Percentiles rank a stretch among this genome's conserved stretches.
These are phyloP conservation scores for Pyrenula aspistea DNA, from an alignment of 495 filamentous ascomycete genomes.

Conservation along the genomic window DNA sequence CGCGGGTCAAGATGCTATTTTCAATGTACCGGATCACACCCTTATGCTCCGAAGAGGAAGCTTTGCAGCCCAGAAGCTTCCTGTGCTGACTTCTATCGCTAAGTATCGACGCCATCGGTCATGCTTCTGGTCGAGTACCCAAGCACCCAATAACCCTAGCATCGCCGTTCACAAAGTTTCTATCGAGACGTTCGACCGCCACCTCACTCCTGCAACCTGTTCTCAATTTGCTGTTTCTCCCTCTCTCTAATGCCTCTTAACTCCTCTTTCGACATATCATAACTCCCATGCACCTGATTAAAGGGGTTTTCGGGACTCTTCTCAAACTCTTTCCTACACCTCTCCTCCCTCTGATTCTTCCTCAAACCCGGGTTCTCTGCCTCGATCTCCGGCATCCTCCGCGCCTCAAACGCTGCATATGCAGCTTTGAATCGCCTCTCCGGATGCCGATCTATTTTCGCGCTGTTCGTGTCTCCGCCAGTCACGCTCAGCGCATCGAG, in stretches of 20 bases:
- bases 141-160: too few relatives aligned
- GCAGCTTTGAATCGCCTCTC: conserved; percentile 80
- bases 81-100: too few relatives aligned
- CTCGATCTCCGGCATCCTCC: conserved; percentile 75
- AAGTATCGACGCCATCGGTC: too few relatives aligned
- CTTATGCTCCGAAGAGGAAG: too few relatives aligned
- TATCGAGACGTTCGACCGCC: too few relatives aligned
- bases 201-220: conserved; percentile 36
- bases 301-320: conserved; percentile 89
- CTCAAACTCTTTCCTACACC: conserved; percentile 79
- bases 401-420: conserved; percentile 73
- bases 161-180: too few relatives aligned
- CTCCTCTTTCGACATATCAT: conserved; percentile 73
- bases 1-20: too few relatives aligned
- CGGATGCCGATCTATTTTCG: conserved; percentile 75
- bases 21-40: too few relatives aligned
- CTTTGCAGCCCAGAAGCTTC: too few relatives aligned
- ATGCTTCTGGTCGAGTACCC: too few relatives aligned
- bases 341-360: conserved; percentile 66
- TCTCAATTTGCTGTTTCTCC: conserved; percentile 68
- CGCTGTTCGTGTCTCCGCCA: conserved; percentile 22
- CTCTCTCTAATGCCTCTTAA: conserved; percentile 47
- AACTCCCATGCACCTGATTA: conserved; percentile 61
- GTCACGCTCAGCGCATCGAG: conserved; percentile 71
- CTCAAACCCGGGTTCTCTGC: conserved; percentile 66